These are phyloP conservation scores for Leccinellum rugosiceps DNA, from an alignment of 768 basidiomycete species.

Conservation along the genomic window DNA sequence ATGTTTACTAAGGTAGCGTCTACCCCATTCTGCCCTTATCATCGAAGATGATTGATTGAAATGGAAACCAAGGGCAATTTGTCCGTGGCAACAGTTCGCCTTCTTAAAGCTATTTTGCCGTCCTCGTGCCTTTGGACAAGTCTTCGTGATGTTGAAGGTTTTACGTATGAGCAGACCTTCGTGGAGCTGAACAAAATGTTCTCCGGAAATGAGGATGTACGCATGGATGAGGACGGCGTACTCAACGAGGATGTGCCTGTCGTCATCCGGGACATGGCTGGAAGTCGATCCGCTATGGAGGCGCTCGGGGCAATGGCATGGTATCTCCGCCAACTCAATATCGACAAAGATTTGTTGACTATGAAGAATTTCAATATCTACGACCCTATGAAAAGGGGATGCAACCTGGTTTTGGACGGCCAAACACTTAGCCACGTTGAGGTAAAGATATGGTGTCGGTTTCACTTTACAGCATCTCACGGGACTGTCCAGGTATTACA, in stretches of 20 bases:
- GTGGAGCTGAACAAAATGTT: conserved; percentile 68
- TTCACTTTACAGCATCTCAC: conserved; percentile 7
- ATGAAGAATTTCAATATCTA: conserved; percentile 98
- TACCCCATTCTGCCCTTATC: background rate
- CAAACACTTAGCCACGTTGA: conserved; percentile 95
- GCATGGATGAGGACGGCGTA: conserved; percentile 43
- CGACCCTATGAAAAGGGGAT: conserved; percentile 91
- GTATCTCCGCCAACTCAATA: conserved; percentile 91
- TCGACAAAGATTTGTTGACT: conserved; percentile 90
- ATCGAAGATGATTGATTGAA: background rate
- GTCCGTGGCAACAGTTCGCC: conserved; percentile 74
- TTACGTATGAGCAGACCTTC: conserved; percentile 67
- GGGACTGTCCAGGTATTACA: conserved; percentile 58
- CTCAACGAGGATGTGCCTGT: conserved; percentile 50
- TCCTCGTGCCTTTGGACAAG: conserved; percentile 85
- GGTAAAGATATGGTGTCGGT: conserved; percentile 38
- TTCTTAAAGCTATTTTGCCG: conserved; percentile 80
- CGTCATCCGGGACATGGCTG: conserved; percentile 71
- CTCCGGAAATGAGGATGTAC: conserved; percentile 41
- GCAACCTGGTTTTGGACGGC: conserved; percentile 85
- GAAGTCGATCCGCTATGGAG: conserved; percentile 66
- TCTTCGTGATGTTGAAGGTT: conserved; percentile 80
- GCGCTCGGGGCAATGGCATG: conserved; percentile 92
- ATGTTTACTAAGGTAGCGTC: conserved; percentile 74
- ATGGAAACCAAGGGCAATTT: conserved; percentile 65